phyloP scores from a whole-genome alignment of 2,329 filamentous ascomycete genomes.

The Pseudocercospora eumusae region DNA sequence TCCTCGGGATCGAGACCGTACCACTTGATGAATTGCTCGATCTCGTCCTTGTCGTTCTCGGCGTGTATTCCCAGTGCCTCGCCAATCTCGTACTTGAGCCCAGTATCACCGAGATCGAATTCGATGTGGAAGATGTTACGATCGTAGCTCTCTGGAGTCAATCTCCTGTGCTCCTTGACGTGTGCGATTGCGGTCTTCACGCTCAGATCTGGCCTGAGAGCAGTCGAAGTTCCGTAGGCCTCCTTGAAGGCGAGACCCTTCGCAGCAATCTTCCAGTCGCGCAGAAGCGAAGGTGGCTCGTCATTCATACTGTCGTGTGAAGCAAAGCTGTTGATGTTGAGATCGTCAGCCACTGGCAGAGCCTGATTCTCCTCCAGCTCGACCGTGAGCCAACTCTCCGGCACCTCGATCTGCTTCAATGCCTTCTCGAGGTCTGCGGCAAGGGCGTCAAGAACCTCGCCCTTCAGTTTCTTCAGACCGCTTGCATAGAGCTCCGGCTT shows the following conservation, averaged over 20 bases:
- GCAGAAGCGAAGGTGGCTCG: conserved; percentile 67
- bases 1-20: conserved; percentile 83
- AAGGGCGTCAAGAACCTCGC: conserved; percentile 64
- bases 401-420: conserved; percentile 72
- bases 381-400: conserved; percentile 75
- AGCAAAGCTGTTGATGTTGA: conserved; percentile 79
- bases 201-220: conserved; percentile 79
- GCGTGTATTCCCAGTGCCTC: conserved; percentile 96
- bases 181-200: conserved; percentile 84
- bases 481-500: conserved; percentile 65
- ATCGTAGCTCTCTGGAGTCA: conserved; percentile 86
- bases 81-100: conserved; percentile 93
- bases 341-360: conserved; percentile 60
- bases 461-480: conserved; percentile 66
- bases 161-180: conserved; percentile 91
- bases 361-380: conserved; percentile 59
- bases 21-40: conserved; percentile 82
- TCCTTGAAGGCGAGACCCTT: conserved; percentile 93
- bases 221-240: conserved; percentile 73
- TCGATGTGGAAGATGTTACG: conserved; percentile 99
- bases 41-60: conserved; percentile 80
- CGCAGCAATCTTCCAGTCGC: conserved; percentile 79
- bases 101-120: conserved; percentile 89
- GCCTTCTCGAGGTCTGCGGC: conserved; percentile 63
- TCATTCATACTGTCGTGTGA: conserved; percentile 73